Conservation (phyloP, 2,329 filamentous ascomycete species). For the Beauveria sp. region DNA sequence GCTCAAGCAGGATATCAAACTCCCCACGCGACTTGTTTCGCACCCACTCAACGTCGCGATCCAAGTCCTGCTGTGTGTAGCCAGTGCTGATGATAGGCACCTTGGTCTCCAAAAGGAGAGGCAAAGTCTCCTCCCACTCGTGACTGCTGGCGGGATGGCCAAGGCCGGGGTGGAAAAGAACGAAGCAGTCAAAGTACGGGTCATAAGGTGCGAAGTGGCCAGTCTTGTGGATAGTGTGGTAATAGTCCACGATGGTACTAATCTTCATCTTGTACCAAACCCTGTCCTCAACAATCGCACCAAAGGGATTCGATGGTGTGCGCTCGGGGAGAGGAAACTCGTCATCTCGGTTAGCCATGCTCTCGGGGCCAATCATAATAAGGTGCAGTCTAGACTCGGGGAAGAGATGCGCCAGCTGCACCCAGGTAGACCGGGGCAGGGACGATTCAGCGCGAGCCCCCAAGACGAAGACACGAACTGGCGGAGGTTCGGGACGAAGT, state of each 20-base stretch:
- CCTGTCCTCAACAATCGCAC: slow-evolving; percentile 87
- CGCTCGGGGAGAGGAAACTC: slow-evolving; percentile 87
- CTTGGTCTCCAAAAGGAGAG: slow-evolving; percentile 88
- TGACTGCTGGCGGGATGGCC: slow-evolving; percentile 89
- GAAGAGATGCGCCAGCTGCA: slow-evolving; percentile 90
- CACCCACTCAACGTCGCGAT: slow-evolving; percentile 86
- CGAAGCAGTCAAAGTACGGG: slow-evolving; percentile 96
- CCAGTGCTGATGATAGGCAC: slow-evolving; percentile 90
- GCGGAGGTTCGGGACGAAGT: slow-evolving; percentile 74
- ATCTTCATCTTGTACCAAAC: slow-evolving; percentile 89
- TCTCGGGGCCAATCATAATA: slow-evolving; percentile 91
- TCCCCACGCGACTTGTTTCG: slow-evolving; percentile 78
- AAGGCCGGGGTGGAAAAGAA: slow-evolving; percentile 93
- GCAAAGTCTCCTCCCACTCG: slow-evolving; percentile 89
- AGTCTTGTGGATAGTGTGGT: slow-evolving; percentile 89
- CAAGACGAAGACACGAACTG: slow-evolving; percentile 85
- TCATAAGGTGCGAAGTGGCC: slow-evolving; percentile 91
- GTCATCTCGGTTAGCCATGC: slow-evolving; percentile 86
- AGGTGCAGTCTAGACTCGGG: slow-evolving; percentile 85
- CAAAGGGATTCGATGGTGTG: slow-evolving; percentile 81
- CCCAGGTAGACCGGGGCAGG: slow-evolving; percentile 86
- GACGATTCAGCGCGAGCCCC: slow-evolving; percentile 97
- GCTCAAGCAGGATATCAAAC: slow-evolving; percentile 84
- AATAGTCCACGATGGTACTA: slow-evolving; percentile 95
- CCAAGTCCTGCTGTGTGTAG: slow-evolving; percentile 92